These are phyloP conservation scores for Dictyophora rubrovolvata DNA, from an alignment of 768 basidiomycete genomes.

Conservation along the genomic window DNA sequence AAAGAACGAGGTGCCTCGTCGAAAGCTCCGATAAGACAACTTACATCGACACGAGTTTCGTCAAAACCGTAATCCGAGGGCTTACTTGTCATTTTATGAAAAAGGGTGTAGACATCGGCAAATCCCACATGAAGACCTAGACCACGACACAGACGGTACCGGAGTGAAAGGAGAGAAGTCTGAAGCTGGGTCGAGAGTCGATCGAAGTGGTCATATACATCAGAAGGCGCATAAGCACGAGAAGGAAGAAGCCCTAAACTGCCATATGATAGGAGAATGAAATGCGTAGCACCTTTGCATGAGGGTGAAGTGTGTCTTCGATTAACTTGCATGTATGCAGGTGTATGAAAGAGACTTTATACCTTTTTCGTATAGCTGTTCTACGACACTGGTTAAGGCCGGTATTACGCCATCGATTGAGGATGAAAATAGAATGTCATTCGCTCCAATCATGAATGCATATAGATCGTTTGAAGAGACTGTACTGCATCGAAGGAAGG, in stretches of 20 bases:
- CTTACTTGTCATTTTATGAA: not conserved
- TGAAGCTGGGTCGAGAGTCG: not conserved
- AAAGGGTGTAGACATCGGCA: not conserved
- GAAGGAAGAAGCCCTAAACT: slow-evolving; percentile 3
- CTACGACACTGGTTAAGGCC: not conserved
- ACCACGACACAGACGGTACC: slow-evolving; percentile 1
- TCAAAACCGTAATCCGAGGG: slow-evolving; percentile 5
- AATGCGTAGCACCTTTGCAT: not conserved
- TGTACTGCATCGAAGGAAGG: not conserved
- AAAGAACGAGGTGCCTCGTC: slow-evolving; percentile 1
- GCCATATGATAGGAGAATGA: slow-evolving; percentile 2
- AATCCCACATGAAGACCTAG: slow-evolving; percentile 3
- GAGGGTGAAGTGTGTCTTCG: not conserved
- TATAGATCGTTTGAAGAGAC: not conserved
- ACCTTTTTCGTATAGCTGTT: not conserved
- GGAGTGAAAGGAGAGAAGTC: not conserved
- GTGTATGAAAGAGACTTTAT: not conserved
- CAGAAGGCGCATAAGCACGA: not conserved
- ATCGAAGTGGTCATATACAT: not conserved
- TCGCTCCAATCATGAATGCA: slow-evolving; percentile 8
- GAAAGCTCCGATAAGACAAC: slow-evolving; percentile 6
- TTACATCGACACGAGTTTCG: not conserved
- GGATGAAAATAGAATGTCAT: slow-evolving; percentile 1
- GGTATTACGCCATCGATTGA: slow-evolving; percentile 1
- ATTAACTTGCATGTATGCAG: not conserved